phyloP scores from a whole-genome alignment of 306 rosid species.

The Fragaria nilgerrensis region DNA sequence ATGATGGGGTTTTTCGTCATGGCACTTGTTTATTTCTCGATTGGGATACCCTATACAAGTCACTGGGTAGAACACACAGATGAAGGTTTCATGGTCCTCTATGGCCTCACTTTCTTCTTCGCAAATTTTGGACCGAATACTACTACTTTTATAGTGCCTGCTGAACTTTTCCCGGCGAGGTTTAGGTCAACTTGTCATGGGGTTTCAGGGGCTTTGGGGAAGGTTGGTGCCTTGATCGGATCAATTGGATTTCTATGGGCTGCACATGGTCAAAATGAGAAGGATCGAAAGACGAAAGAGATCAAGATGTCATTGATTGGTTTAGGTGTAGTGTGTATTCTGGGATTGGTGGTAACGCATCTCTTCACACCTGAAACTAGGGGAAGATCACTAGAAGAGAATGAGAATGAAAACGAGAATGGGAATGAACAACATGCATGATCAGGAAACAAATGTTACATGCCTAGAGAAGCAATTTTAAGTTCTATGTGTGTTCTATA shows the following conservation, averaged over 20 bases:
- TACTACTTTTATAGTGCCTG: conserved; percentile 75
- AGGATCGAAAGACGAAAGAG: not conserved
- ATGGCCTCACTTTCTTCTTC: conserved; percentile 72
- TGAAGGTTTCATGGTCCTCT: conserved; percentile 45
- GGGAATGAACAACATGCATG: not conserved
- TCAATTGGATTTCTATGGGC: conserved; percentile 60
- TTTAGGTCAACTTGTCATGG: conserved; percentile 81
- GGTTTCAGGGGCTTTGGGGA: conserved; percentile 69
- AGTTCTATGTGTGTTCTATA: not conserved
- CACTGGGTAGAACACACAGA: conserved; percentile 23
- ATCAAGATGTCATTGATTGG: conserved; percentile 22
- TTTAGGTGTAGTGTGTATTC: conserved; percentile 57
- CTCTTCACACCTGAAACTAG: conserved; percentile 63
- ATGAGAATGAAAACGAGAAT: conserved; percentile 35
- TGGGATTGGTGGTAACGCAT: conserved; percentile 58
- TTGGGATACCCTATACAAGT: conserved; percentile 54
- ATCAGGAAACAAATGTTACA: not conserved
- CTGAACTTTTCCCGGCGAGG: conserved; percentile 78
- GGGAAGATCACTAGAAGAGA: conserved; percentile 72
- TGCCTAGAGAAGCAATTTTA: not conserved
- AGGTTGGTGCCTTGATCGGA: conserved; percentile 72
- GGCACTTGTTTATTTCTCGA: conserved; percentile 45
- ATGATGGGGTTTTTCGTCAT: conserved; percentile 58
- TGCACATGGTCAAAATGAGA: not conserved
- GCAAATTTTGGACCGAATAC: conserved; percentile 91